Evolutionary conservation across 2,329 filamentous ascomycete genomes (phyloP), one percentile per base, ranked within the genome.

Genomic region (Calonectria henricotiae): DNA sequence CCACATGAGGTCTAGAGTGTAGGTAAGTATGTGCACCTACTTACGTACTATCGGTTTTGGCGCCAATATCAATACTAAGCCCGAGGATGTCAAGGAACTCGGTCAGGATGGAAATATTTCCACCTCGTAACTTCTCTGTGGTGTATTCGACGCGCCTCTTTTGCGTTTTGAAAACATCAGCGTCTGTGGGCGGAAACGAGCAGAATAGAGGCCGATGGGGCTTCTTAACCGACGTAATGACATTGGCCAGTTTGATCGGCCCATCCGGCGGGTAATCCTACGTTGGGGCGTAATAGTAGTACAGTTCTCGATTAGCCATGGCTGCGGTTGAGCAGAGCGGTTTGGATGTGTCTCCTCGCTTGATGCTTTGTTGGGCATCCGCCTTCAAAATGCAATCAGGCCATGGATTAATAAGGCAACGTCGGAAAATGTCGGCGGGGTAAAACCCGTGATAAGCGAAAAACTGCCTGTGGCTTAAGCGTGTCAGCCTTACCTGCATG

Each of bases 141-240:
- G 65, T 60, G 13, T 68, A 73, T 17, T 70, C 23, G 1, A 72
- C 71, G 1, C 51, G 35, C 1, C n/a, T 68, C 17, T 70, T 61
- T 5, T 73, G 49, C 0, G 62, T 61, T 13, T 12, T 54, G 1
- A 54, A 68, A 3, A 73, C 4, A 1, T 62, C 65, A 0, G 44
- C 17, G 1, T 37, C 47, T 0, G 32, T 6, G 2, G 46, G 32
- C 0, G 62, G 65, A 0, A 54, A 37, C 17, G 54, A 46, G 7
- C 46, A 49, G 47, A 32, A 54, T 11, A 71, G 62, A n/a, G 71
- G 62, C 54, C 8, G 37, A 1, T 74, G 43, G 17, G 72, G 72
- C 11, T 54, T 71, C 41, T 73, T 67, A 8, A 71, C 32, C 1
- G 72, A 74, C 1, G 54, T 71, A 15, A 74, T 49, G 4, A 73